A percentile compares a stretch with the other conserved stretches of the same genome.
Evolutionary conservation across 2,329 filamentous ascomycete species (phyloP).

Genomic region (Aspergillus melleus): DNA sequence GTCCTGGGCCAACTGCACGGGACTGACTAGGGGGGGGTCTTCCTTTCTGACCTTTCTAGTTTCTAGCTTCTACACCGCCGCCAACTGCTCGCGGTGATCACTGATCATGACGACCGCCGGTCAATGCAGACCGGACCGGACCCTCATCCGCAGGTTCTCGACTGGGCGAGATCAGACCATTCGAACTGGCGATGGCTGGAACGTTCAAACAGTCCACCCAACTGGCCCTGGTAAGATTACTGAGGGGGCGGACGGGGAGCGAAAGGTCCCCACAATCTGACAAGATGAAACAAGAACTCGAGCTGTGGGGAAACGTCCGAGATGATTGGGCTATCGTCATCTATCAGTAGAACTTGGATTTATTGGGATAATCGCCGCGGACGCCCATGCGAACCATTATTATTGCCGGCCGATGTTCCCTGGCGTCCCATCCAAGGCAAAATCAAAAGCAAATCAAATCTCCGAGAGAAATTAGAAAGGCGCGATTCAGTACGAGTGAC

Average conservation of each 20-base stretch:
- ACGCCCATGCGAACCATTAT: not conserved
- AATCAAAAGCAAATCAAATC: too few species aligned
- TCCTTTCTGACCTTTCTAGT: too few species aligned
- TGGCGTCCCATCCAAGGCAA: too few species aligned
- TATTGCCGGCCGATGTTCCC: too few species aligned
- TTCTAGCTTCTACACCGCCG: not conserved
- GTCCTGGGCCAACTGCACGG: too few species aligned
- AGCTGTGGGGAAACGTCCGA: constrained; percentile 13
- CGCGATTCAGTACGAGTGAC: not conserved
- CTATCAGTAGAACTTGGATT: not conserved
- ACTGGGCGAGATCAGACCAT: constrained; percentile 13
- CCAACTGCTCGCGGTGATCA: not conserved
- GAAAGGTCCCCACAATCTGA: constrained; percentile 1
- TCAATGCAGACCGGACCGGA: not conserved
- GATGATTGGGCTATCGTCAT: constrained; percentile 6
- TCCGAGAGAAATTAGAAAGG: too few species aligned
- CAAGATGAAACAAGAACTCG: constrained; percentile 15
- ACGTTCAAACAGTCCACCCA: not conserved
- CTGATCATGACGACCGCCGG: not conserved
- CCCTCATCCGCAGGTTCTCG: constrained; percentile 7
- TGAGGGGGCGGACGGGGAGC: constrained; percentile 1
- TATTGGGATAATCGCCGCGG: not conserved
- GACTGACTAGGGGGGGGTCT: too few species aligned
- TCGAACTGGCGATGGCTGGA: not conserved
- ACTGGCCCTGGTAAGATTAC: constrained; percentile 1